A percentile compares a stretch with the other conserved stretches of the same genome.
Conservation (phyloP, 306 rosid genomes). For the Acmispon strigosus region DNA sequence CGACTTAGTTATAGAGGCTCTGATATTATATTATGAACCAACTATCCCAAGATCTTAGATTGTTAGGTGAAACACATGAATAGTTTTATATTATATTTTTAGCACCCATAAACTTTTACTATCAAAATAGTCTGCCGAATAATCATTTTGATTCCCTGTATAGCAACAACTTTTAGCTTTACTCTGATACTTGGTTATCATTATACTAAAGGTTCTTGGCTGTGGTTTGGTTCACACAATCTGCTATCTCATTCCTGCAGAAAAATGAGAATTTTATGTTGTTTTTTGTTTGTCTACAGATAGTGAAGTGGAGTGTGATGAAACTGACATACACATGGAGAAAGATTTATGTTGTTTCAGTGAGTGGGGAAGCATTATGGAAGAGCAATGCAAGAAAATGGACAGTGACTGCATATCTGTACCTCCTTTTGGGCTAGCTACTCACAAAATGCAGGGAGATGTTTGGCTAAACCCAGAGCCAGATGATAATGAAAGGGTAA, state of each 20-base stretch:
- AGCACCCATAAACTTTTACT: no score
- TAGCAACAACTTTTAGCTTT: no score
- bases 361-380: not conserved
- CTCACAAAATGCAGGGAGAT: slow-evolving; percentile 62
- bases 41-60: no score
- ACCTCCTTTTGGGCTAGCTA: slow-evolving; percentile 59
- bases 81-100: no score
- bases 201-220: no score
- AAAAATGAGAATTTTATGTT: not conserved
- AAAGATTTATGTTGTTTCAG: slow-evolving; percentile 1
- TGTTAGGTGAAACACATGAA: no score
- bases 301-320: slow-evolving; percentile 14
- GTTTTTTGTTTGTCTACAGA: slow-evolving; percentile 23
- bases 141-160: no score
- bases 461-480: slow-evolving; percentile 54
- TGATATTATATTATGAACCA: no score
- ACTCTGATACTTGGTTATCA: no score
- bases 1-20: no score
- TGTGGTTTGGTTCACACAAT: not conserved
- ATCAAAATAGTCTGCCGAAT: not conserved
- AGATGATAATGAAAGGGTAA: slow-evolving; percentile 32
- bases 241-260: not conserved
- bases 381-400: slow-evolving; percentile 5
- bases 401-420: slow-evolving; percentile 20
- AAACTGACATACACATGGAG: not conserved